Conservation (phyloP, 2,329 filamentous ascomycete genomes). For the Botrytis squamosa region DNA sequence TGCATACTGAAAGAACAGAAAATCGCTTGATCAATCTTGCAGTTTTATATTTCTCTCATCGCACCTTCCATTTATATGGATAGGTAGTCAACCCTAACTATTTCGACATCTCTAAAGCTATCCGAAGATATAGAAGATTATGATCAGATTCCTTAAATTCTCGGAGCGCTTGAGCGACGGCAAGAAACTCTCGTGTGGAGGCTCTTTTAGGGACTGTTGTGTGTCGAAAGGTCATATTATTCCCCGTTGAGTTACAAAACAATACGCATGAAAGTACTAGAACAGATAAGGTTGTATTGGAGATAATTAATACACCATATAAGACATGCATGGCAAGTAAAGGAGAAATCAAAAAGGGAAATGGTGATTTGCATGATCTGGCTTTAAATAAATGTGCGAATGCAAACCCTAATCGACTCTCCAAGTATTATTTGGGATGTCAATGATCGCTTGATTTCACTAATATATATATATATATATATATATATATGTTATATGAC, state of each 20-base stretch:
- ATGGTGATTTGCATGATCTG: too few species aligned
- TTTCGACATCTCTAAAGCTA: background rate
- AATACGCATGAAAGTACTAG: too few species aligned
- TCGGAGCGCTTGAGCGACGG: background rate
- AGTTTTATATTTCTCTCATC: background rate
- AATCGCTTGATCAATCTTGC: background rate
- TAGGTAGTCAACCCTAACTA: background rate
- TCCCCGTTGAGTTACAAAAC: too few species aligned
- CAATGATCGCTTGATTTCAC: background rate
- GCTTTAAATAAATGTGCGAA: too few species aligned
- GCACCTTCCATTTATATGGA: background rate
- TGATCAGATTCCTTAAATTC: background rate
- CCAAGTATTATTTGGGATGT: background rate
- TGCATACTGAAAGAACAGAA: background rate
- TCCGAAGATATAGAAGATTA: background rate
- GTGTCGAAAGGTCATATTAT: too few species aligned
- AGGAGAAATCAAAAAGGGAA: too few species aligned
- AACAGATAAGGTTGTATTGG: too few species aligned
- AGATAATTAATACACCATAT: too few species aligned
- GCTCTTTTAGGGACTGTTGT: rapidly evolving
- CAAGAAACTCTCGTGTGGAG: too few species aligned
- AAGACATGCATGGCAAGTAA: too few species aligned
- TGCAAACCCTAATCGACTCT: background rate
- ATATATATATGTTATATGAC: too few species aligned
- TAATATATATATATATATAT: too few species aligned